Percentiles rank a stretch among this genome's conserved stretches.
Conservation (phyloP, 1,139 yeast genomes). For the Scheffersomyces cryptocercus region DNA sequence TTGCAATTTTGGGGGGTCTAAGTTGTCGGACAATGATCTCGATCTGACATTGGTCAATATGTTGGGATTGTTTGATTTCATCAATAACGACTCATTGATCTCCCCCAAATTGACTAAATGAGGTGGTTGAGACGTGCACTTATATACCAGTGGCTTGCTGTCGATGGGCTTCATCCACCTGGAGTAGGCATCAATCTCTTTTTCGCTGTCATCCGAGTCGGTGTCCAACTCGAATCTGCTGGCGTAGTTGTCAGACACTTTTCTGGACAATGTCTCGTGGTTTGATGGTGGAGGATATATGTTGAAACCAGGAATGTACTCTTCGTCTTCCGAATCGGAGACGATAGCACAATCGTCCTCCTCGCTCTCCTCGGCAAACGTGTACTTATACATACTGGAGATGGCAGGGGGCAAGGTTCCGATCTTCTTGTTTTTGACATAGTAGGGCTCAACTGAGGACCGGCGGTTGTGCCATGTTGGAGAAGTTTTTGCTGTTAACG, state of each 20-base stretch:
- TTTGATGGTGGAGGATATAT: slow-evolving; percentile 2
- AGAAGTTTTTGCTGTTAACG: neutral
- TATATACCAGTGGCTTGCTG: neutral
- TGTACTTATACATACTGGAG: slow-evolving; percentile 1
- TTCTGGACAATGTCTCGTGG: slow-evolving; percentile 1
- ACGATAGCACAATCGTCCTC: slow-evolving; percentile 7
- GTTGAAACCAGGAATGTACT: neutral
- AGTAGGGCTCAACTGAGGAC: slow-evolving; percentile 7
- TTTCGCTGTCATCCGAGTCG: slow-evolving; percentile 1
- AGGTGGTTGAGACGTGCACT: slow-evolving; percentile 4
- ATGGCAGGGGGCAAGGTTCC: slow-evolving; percentile 6
- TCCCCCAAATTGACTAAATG: slow-evolving; percentile 5
- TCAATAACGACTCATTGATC: slow-evolving; percentile 1
- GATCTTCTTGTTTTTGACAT: slow-evolving; percentile 2
- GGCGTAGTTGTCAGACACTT: slow-evolving; percentile 7
- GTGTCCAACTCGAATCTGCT: neutral
- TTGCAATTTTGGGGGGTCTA: slow-evolving; percentile 16
- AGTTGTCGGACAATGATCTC: slow-evolving; percentile 43
- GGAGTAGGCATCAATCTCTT: neutral
- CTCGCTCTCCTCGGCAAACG: slow-evolving; percentile 1
- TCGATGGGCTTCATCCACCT: neutral
- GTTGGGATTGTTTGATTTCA: slow-evolving; percentile 8
- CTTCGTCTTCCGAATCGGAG: slow-evolving; percentile 6
- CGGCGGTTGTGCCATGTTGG: neutral
- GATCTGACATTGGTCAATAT: slow-evolving; percentile 7